A percentile compares a stretch with the other conserved stretches of the same genome.
phyloP scores from a whole-genome alignment of 2,329 filamentous ascomycete genomes.

The Pyricularia sp. region DNA sequence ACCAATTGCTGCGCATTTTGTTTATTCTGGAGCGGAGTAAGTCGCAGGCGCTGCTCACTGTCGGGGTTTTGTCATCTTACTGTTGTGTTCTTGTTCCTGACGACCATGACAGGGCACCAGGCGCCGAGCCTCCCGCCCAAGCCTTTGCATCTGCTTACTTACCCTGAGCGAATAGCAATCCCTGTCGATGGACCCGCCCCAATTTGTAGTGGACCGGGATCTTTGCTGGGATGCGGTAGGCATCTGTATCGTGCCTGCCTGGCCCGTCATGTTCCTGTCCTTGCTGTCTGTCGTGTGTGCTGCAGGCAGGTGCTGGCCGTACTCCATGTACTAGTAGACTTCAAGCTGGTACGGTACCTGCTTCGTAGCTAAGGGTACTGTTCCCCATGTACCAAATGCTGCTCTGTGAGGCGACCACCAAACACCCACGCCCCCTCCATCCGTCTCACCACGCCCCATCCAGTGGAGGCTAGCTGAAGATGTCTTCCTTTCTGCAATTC shows the following conservation, averaged over 20 bases:
- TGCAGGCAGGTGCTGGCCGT: too few species aligned
- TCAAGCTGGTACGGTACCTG: background rate
- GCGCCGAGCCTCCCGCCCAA: background rate
- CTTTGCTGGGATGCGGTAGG: background rate
- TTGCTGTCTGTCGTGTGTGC: background rate
- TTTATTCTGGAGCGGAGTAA: constrained; percentile 2
- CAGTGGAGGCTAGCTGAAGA: background rate
- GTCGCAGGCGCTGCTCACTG: constrained; percentile 5
- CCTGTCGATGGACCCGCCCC: background rate
- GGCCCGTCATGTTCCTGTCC: background rate
- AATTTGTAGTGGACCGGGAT: background rate
- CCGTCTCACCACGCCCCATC: background rate
- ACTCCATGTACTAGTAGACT: too few species aligned
- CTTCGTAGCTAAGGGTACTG: background rate
- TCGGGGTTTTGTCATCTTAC: constrained; percentile 4
- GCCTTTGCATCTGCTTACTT: background rate
- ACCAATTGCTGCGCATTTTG: background rate
- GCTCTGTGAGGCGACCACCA: background rate
- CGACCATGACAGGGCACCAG: background rate
- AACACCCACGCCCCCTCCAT: background rate
- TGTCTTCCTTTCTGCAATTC: background rate
- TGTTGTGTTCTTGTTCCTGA: background rate
- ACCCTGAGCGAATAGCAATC: background rate
- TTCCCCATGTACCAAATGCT: background rate
- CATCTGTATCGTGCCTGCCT: background rate